These are phyloP conservation scores for Ogataea naganishii DNA, from an alignment of 805 yeast species.

Conservation along the genomic window DNA sequence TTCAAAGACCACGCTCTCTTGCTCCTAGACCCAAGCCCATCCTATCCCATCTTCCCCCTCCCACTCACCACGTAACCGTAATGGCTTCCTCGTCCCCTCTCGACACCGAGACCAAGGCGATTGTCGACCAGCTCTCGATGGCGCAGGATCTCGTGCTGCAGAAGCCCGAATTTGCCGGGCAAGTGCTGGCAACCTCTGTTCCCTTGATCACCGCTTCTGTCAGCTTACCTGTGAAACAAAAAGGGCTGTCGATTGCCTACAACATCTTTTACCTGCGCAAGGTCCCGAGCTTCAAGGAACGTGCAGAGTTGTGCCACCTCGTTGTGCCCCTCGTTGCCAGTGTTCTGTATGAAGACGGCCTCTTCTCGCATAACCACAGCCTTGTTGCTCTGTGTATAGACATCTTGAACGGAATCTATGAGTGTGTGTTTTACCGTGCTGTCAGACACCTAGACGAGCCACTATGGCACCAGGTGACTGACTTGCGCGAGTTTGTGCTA, in stretches of 20 bases:
- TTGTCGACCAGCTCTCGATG: no score
- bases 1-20: no score
- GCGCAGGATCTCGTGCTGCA: no score
- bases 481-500: conserved; percentile 52
- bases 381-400: conserved; percentile 21
- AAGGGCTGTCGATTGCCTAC: conserved; percentile 17
- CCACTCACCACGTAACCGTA: no score
- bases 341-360: conserved; percentile 12
- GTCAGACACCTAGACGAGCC: conserved; percentile 37
- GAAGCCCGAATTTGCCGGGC: conserved; percentile 11
- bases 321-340: conserved; percentile 14
- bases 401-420: conserved; percentile 30
- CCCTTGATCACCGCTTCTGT: conserved; percentile 9
- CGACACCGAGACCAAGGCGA: no score
- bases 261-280: conserved; percentile 15
- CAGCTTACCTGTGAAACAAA: conserved; percentile 10
- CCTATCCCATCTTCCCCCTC: no score
- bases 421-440: conserved; percentile 34
- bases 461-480: conserved; percentile 47
- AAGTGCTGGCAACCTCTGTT: conserved; percentile 14
- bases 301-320: conserved; percentile 12
- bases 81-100: no score
- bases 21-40: no score
- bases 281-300: conserved; percentile 12
- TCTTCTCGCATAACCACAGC: conserved; percentile 9